Base-by-base conservation (phyloP, 2,329 filamentous ascomycete species). In the Tolypocladium tropicale region DNA sequence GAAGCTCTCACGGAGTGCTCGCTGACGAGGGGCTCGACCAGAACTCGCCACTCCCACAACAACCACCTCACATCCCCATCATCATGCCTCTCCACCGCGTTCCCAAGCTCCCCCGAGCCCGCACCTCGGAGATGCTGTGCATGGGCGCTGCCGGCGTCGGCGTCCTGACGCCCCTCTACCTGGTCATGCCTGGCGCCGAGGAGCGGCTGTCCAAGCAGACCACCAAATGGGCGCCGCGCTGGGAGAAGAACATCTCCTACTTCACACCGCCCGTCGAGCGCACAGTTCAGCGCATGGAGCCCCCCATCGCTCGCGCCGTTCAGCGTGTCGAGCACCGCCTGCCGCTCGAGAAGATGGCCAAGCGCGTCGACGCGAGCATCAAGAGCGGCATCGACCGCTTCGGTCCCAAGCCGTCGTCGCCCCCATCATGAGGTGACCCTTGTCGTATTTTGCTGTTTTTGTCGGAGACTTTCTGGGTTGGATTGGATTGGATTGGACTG, bases 161-260 rank as follows among this genome's bases (percentile, higher is more conserved):
- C 51, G 78, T 74, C 61, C 75, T 84, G 55, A 76, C 79, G 1
- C 81, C 81, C 32, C 74, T 84, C 63, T 82, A 81, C 71, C 73
- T 83, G 63, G 72, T 82, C 64, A 72, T 81, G 56, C 81, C 80
- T 30, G 78, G 79, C 37, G 78, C 78, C 57, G 76, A 81, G 60
- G 78, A 82, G 66, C 75, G 75, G 48, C 66, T 83, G 37, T 75
- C 78, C 55, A 69, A 70, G 28, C 79, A 82, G 67, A 83, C 81
- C 4, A 71, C 73, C 57, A 76, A 78, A 63, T 83, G 81, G 81
- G 81, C 80, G 4, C 79, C 80, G 21, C 76, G 78, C 56, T 84
- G 81, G 81, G 80, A 83, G 68, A 73, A 75, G 54, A 82, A 81
- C 68, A 76, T 83, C 64, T 76, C 70, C 59, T 78, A 77, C 71